Base-by-base conservation (phyloP, 306 rosid species). In the Fragaria iinumae region DNA sequence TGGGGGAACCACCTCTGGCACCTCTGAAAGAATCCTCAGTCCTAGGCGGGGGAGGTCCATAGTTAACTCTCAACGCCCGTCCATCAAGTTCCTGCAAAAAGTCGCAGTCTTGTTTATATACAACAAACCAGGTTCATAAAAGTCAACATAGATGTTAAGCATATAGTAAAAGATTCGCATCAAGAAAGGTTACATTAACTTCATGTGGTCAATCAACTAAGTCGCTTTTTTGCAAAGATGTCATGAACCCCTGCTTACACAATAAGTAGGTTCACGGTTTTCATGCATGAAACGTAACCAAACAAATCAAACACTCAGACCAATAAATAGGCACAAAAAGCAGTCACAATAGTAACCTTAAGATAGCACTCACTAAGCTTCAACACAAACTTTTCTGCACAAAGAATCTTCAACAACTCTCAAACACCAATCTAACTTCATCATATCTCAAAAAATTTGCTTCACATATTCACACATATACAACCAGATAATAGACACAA, bases 1-100 rank as follows among this genome's bases (percentile, higher is more conserved):
- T 74, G 6, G 77, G 38, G 60, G 56, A 1, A 45, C 89, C 85
- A n/a, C 84, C 83, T 67, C 89, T 86, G 45, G 81, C 29, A 41
- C 85, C 83, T 71, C 90, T 76, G 39, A 78, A 87, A 32, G 86
- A 65, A 63, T 67, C 85, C 29, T 89, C 93, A 45, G 27, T 81
- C 25, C 79, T 63, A 7, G 95, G 72, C 20, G 97, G 99, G 48
- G 97, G 90, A 74, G 97, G 98, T 74, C 99, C 99, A 85, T 79
- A 69, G 73, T 91, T 95, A 57, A 95, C 99, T 82, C 92, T 92
- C 87, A 95, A 66, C 14, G 84, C 21, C 80, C 99, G 90, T 43
- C 98, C 99, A 0, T 91, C 98, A 27, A 95, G 80, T 67, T 89
- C 91, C 93, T 95, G 83, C 45, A 48, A 81, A 78, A 75, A 69